Evolutionary conservation across 306 rosid genomes (phyloP), one percentile per base, ranked within the genome.

Genomic region (Cicer yamashitae): DNA sequence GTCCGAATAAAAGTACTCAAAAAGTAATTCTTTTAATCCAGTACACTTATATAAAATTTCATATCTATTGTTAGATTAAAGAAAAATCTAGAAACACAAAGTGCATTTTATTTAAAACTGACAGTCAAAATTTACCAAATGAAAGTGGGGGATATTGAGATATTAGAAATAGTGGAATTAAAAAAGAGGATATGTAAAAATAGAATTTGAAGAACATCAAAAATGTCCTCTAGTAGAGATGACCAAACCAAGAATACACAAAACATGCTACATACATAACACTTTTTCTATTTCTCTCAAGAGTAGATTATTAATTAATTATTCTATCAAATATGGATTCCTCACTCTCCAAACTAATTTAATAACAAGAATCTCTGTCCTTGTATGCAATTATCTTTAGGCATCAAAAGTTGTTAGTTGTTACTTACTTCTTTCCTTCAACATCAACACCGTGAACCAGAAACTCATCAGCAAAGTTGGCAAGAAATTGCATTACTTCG

Each of bases 381-480:
- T n/a, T 39, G 67, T n/a, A n/a, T 54, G 37, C 6, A 57, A 39
- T 15, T 68, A 66, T 20, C 52, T 45, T 37, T 41, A 39, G 45
- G 72, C 11, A 15, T 11, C 1, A 48, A 75, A 20, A 77, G 14
- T 30, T 20, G 15, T 46, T 57, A 77, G 14, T 30, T 20, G 15
- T 46, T 57, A 78, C 94, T 69, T 85, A 91, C 97, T 86, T 94
- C 83, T 94, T 94, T 82, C 97, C 98, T 86, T 94, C 98, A 79
- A 94, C 97, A 77, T 94, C 98, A 52, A 94, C 97, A 39, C 98
- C 97, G 46, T 94, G 98, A 72, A 91, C 97, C 56, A 94, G 86
- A 87, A 94, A 94, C 73, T 94, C 98, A 46, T 91, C 96, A 1
- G 98, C 98, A 78, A 85, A 91, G 67, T 77, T 77, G 79, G 93